phyloP scores from a whole-genome alignment of 2,329 filamentous ascomycete genomes.

The Xylaria multiplex region DNA sequence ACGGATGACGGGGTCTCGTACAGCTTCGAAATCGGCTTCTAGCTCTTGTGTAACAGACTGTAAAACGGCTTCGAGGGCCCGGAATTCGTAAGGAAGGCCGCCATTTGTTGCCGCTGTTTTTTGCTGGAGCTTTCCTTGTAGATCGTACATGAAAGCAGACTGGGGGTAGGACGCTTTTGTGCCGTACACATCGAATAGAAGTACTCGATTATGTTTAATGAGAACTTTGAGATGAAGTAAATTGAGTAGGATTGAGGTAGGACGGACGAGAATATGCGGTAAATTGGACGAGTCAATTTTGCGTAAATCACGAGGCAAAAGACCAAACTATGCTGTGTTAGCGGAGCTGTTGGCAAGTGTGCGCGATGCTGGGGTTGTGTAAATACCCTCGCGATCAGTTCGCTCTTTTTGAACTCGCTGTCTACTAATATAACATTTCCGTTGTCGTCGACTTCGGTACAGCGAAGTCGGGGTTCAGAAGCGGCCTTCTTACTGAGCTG shows the following conservation, averaged over 20 bases:
- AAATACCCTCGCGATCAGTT: conserved; percentile 89
- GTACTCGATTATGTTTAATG: conserved; percentile 92
- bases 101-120: conserved; percentile 71
- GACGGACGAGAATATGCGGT: conserved; percentile 93
- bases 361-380: conserved; percentile 21
- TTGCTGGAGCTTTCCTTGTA: conserved; percentile 91
- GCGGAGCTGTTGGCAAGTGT: conserved; percentile 15
- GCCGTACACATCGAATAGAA: conserved; percentile 96
- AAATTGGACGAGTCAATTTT: conserved; percentile 98
- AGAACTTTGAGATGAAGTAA: conserved; percentile 94
- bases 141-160: conserved; percentile 96
- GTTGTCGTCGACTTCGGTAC: conserved; percentile 93
- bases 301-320: conserved; percentile 91
- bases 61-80: conserved; percentile 92
- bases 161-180: conserved; percentile 95
- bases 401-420: conserved; percentile 96
- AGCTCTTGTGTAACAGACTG: conserved; percentile 92
- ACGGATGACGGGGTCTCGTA: conserved; percentile 89
- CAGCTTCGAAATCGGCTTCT: conserved; percentile 93
- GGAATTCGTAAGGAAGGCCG: conserved; percentile 91
- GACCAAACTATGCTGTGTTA: conserved; percentile 73
- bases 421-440: conserved; percentile 93
- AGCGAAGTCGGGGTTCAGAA: conserved; percentile 85
- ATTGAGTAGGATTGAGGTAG: conserved; percentile 92
- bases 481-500: conserved; percentile 79